Base-by-base conservation (phyloP, 495 filamentous ascomycete species). In the Aspergillus asperescens region DNA sequence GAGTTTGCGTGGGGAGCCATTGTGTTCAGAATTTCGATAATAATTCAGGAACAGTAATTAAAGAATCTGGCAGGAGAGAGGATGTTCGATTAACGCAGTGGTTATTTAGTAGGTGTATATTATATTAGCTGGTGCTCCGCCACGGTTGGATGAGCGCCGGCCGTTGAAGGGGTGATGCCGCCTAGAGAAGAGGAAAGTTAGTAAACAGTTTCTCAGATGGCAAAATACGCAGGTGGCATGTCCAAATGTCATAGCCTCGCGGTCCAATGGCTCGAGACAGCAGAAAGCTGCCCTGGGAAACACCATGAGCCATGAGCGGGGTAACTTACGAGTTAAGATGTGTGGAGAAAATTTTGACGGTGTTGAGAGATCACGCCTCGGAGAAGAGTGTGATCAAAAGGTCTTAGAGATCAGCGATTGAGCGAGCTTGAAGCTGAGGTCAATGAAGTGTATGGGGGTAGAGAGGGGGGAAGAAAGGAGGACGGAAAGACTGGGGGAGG, bases 151-250 rank as follows among this genome's bases (percentile, higher is more conserved):
- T 82, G 89, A 86, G 81, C 91, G 92, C 79, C 89, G 89, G 84
- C 87, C 88, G 82, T 94, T 92, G 85, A 87, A 95, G 77, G 90
- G 90, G 83, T 97, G 88, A 78, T 97, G 92, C 75, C 86, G 82
- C 64, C 92, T 93, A 64, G 19, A 56, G 15, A 50, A 39, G 18
- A 23, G 16, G 12, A 47, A 35, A 12, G 59, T 69, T 50, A 65
- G 64, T 37, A 40, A 35, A 22, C 5, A 24, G 13, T n/a, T 16
- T 16, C 7, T 25, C 15, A 18, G 24, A 45, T 1, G 16, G 13
- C 4, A 35, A 1, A 3, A 35, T 18, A 12, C 10, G 15, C 4
- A 16, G 19, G 19, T 23, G 20, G 16, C 3, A n/a, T 3, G 39
- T 47, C 28, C 12, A 32, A 28, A 44, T 35, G 23, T 16, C 38